phyloP scores from a whole-genome alignment of 1,139 yeast genomes.

The Debaryomyces psychrophilus region DNA sequence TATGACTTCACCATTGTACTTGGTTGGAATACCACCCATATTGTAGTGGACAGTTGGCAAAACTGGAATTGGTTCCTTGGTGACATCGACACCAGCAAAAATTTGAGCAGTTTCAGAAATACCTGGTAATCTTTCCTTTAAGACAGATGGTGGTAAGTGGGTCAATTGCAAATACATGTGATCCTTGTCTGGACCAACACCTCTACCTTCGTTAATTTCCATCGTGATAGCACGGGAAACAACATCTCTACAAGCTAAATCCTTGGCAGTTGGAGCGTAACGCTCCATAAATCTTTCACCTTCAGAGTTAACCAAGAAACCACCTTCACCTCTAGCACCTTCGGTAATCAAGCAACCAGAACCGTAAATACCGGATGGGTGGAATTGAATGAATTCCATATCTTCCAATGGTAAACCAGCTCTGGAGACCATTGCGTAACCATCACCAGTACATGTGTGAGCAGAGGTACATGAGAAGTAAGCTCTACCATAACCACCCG shows the following conservation, averaged over 20 bases:
- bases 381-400: conserved; percentile 97
- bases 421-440: conserved; percentile 96
- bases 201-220: conserved; percentile 99
- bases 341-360: conserved; percentile 98
- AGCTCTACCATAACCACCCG: conserved; percentile 99
- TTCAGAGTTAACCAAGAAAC: conserved; percentile 90
- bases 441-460: conserved; percentile 99
- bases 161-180: conserved; percentile 94
- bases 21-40: conserved; percentile 99
- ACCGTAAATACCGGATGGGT: conserved; percentile 99
- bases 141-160: conserved; percentile 89
- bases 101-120: conserved; percentile 97
- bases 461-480: conserved; percentile 99
- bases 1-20: conserved; percentile 93
- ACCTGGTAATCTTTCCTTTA: conserved; percentile 97
- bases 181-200: conserved; percentile 96
- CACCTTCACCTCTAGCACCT: conserved; percentile 99
- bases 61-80: conserved; percentile 98
- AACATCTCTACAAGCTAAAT: conserved; percentile 97
- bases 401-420: conserved; percentile 98
- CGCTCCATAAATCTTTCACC: conserved; percentile 99
- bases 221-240: conserved; percentile 97
- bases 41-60: conserved; percentile 98
- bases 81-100: conserved; percentile 98
- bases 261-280: conserved; percentile 98